These are phyloP conservation scores for Rhizopus sp. DNA, from an alignment of 371 early-diverging fungal genomes.

Conservation along the genomic window DNA sequence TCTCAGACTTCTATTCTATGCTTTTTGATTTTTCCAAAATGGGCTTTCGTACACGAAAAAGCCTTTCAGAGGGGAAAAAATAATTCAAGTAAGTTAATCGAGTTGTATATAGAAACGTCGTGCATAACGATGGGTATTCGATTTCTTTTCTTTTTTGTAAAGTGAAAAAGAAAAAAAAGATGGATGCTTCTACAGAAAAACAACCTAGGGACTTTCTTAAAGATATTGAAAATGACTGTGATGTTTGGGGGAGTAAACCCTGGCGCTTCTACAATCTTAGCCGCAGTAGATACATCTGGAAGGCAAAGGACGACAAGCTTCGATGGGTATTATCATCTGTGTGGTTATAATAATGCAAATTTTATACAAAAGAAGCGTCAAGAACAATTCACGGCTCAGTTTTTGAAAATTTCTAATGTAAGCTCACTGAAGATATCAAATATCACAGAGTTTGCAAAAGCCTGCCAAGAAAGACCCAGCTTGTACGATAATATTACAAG, in stretches of 20 bases:
- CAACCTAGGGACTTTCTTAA: background rate
- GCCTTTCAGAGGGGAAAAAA: background rate
- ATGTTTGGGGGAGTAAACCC: conserved; percentile 3
- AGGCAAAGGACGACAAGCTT: background rate
- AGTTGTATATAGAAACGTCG: background rate
- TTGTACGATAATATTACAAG: background rate
- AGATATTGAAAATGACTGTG: conserved; percentile 2
- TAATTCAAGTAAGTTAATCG: background rate
- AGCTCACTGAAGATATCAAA: background rate
- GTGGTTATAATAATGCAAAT: too few species aligned
- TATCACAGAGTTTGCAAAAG: background rate
- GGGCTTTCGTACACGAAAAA: background rate
- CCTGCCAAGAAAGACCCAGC: background rate
- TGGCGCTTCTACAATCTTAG: background rate
- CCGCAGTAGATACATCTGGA: background rate
- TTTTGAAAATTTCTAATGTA: too few species aligned
- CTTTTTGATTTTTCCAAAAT: conserved; percentile 6
- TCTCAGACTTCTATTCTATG: background rate
- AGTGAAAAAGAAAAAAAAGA: background rate
- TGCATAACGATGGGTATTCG: conserved; percentile 2
- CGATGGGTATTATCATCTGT: conserved; percentile 1
- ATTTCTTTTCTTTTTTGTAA: conserved; percentile 1
- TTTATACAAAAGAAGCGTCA: too few species aligned
- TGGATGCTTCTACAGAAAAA: background rate
- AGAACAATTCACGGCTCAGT: too few species aligned